Evolutionary conservation across 192 early-diverging fungal species (phyloP), one percentile per base, ranked within the genome.

Genomic region (Coemansia sp.): DNA sequence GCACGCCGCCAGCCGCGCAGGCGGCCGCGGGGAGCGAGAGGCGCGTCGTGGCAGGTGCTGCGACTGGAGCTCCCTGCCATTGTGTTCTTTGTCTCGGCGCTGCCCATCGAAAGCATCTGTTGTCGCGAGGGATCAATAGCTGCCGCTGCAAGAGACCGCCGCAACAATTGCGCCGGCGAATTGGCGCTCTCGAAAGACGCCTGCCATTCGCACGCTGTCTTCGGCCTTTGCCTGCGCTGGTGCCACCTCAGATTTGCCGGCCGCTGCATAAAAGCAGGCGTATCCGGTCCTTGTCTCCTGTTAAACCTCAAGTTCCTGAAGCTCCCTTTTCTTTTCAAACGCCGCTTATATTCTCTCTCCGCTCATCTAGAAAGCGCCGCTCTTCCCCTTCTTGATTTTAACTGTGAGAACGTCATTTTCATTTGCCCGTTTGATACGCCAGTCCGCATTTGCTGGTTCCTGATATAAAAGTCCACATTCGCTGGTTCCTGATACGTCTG

Each of bases 1-100:
- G 66, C 47, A 19, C 47, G 47, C 41, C 41, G 41, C 41, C 41
- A 43, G 41, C 41, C 41, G 41, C 41, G 47, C 47, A 19, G 47
- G 47, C 43, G 43, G 43, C 47, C 47, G 47, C 47, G 47, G 47
- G 47, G 47, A 49, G 47, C 47, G 19, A 21, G 47, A 54, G 66
- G 66, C 58, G 66, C 53, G 32, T 41, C 53, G 45, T 68, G 53
- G 59, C 58, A 38, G 53, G 53, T 62, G 53, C 39, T 25, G 51
- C 59, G 51, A 38, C 49, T 49, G 47, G 47, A n/a, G 47, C 47
- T n/a, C 19, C 12, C 41, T 37, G 15, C 56, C 56, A 49, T 49
- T 49, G 47, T 49, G 47, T 5, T 2, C 47, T 49, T n/a, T 49
- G 47, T 49, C 47, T n/a, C 47, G 47, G 47, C 15, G 47, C 47